Evolutionary conservation across 805 yeast genomes (phyloP).

Genomic region (Lipomyces kockii): DNA sequence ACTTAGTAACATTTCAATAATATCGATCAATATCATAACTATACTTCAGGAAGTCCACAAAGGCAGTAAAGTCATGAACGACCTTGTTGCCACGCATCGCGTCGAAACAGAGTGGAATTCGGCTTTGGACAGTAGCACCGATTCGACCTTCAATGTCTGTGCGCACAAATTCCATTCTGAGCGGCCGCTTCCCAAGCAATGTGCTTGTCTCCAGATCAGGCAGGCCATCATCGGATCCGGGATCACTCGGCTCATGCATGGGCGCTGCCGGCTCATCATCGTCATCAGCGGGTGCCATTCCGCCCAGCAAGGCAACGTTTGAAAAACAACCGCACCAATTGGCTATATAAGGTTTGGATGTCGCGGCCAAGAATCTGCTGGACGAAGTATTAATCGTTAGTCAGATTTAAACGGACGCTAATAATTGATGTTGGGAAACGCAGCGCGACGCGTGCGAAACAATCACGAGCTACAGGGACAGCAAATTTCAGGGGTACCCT

Average conservation of each 20-base stretch:
- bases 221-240: background rate
- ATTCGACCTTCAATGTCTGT: background rate
- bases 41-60: background rate
- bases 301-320: background rate
- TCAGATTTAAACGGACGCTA: background rate
- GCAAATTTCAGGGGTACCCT: background rate
- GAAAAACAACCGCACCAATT: background rate
- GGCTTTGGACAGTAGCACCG: background rate
- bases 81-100: background rate
- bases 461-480: background rate
- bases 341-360: background rate
- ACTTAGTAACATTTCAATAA: background rate
- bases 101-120: conserved; percentile 3
- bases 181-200: background rate
- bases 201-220: background rate
- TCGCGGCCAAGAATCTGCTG: background rate
- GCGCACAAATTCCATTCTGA: background rate
- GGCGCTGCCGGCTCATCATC: background rate
- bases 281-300: background rate
- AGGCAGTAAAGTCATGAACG: background rate
- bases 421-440: background rate
- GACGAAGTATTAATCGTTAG: background rate
- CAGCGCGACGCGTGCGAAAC: background rate
- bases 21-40: background rate
- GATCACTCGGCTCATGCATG: background rate